Base-by-base conservation (phyloP, 495 filamentous ascomycete species). In the Cudoniella acicularis region DNA sequence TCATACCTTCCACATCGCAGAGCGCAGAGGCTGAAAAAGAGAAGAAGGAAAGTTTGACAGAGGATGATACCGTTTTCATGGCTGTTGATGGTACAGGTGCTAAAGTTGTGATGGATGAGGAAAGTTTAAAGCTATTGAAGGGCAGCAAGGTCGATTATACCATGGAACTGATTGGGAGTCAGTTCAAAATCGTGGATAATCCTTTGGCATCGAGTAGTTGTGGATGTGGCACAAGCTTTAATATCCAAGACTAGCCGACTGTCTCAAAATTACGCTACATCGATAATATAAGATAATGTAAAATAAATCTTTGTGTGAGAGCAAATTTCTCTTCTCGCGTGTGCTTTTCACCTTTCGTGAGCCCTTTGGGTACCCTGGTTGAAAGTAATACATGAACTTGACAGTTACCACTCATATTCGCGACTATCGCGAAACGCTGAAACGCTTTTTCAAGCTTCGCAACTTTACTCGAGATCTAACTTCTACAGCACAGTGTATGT, bases 171-270 rank as follows among this genome's bases (percentile, higher is more conserved):
- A 98, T 98, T 72, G 94, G 95, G 27, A 96, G 91, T 61, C 92
- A 98, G 75, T 98, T 98, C 72, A 96, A 92, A 79, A 90, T 97
- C 68, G 87, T 92, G 52, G 90, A 92, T 66, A 98, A 96, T 67
- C 94, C 95, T 0, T 72, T 83, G 24, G 94, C 95, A 10, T 89
- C 85, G 42, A 96, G 92, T 74, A 96, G 89, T 71, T 98, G 94
- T 79, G 94, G 94, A 0, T 98, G 95, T 76, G 94, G 94, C 21
- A 96, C 94, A 17, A 98, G 94, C 70, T 98, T 98, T 74, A 94
- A 98, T 77, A 90, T 98, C 64, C 89, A 88, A 69, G 62, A 76
- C 36, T 86, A 61, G 69, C 45, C 17, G 1, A 18, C 17, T 18
- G 9, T n/a, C n/a, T n/a, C n/a, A 27, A 42, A 18, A 45, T 48